Conservation (phyloP, 1,139 yeast species). For the Kodamaea arcana region DNA sequence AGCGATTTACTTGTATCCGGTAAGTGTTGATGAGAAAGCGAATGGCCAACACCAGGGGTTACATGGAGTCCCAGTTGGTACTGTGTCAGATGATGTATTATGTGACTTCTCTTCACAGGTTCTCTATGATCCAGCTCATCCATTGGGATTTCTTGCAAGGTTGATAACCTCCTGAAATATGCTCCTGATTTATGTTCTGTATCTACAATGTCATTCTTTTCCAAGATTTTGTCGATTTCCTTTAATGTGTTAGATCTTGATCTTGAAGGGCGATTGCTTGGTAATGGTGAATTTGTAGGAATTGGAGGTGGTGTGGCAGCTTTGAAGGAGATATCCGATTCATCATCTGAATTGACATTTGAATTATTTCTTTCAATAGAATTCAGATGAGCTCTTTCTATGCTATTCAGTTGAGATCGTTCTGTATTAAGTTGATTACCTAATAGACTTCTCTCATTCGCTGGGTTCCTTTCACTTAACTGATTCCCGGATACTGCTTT, state of each 20-base stretch:
- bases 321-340: no score
- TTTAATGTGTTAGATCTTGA: constrained; percentile 38
- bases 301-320: no score
- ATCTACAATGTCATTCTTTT: constrained; percentile 38
- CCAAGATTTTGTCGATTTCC: constrained; percentile 39
- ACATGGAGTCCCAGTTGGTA: constrained; percentile 1
- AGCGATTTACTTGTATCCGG: constrained; percentile 6
- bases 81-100: constrained; percentile 2
- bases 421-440: constrained; percentile 2
- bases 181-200: constrained; percentile 56
- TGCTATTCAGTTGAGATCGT: no score
- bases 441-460: constrained; percentile 13
- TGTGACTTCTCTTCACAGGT: constrained; percentile 2
- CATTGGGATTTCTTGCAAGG: constrained; percentile 56
- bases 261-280: constrained; percentile 13
- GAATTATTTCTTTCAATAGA: constrained; percentile 11
- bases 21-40: constrained; percentile 2
- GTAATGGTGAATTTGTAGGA: constrained; percentile 10
- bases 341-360: constrained; percentile 12
- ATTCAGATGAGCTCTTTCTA: no score
- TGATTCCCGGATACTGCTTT: constrained; percentile 22
- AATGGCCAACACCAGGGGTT: not conserved
- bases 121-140: constrained; percentile 20
- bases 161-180: constrained; percentile 66
- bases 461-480: constrained; percentile 18